A percentile compares a stretch with the other conserved stretches of the same genome.
phyloP scores from a whole-genome alignment of 768 basidiomycete species.

The Tephrocybe sp. region DNA sequence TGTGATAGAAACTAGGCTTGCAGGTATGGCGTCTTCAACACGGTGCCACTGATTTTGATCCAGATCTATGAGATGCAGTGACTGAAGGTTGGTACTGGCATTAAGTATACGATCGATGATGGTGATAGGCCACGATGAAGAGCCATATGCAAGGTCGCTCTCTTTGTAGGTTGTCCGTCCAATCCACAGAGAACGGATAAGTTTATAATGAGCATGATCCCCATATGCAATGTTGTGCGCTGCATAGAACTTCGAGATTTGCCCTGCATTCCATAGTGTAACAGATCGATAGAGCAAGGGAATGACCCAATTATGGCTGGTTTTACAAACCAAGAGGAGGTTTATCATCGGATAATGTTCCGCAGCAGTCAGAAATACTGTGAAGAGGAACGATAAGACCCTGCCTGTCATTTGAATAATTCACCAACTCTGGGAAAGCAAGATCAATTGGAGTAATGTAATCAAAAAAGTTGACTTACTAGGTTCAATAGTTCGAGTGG shows the following conservation, averaged over 20 bases:
- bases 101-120: constrained; percentile 31
- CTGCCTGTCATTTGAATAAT: no score
- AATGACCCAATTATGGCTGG: constrained; percentile 18
- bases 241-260: constrained; percentile 20
- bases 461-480: constrained; percentile 9
- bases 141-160: constrained; percentile 30
- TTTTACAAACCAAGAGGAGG: constrained; percentile 10
- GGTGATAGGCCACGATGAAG: constrained; percentile 30
- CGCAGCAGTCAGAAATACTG: constrained; percentile 18
- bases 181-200: constrained; percentile 32
- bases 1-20: constrained; percentile 27
- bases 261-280: constrained; percentile 17
- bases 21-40: constrained; percentile 30
- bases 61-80: constrained; percentile 29
- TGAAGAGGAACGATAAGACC: background rate
- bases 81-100: constrained; percentile 24
- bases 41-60: constrained; percentile 30
- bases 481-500: constrained; percentile 10
- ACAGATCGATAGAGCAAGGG: constrained; percentile 26
- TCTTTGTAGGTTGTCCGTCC: constrained; percentile 17
- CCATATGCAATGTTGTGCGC: constrained; percentile 21
- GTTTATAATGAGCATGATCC: constrained; percentile 16
- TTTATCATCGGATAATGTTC: constrained; percentile 3
- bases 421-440: no score
- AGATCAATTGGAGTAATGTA: background rate